A percentile compares a stretch with the other conserved stretches of the same genome.
phyloP scores from a whole-genome alignment of 2,329 filamentous ascomycete genomes.

The Ophiostoma triangulosporum region DNA sequence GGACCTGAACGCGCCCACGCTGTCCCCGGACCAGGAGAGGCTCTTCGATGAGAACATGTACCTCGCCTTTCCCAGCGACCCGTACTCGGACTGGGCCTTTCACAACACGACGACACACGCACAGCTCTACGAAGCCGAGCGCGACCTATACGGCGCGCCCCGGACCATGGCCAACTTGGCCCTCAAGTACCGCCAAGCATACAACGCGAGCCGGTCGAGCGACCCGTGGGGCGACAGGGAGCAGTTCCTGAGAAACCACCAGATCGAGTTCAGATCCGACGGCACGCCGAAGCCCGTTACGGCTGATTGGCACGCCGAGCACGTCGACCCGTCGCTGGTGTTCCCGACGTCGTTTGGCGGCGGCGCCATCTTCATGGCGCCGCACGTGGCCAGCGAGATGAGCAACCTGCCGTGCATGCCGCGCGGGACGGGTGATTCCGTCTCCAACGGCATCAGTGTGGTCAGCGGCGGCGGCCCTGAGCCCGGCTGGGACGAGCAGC shows the following conservation, averaged over 20 bases:
- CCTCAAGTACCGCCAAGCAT: neutral
- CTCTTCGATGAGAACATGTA: conserved; percentile 19
- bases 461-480: conserved; percentile 12
- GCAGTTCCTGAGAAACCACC: neutral
- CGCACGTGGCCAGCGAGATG: conserved; percentile 21
- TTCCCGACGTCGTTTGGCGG: conserved; percentile 29
- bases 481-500: conserved; percentile 26
- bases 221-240: neutral
- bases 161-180: neutral
- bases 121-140: neutral
- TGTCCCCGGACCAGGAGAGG: neutral
- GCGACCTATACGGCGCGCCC: neutral
- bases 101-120: conserved; percentile 15
- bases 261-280: neutral
- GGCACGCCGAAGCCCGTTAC: neutral
- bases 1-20: neutral
- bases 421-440: conserved; percentile 5
- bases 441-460: conserved; percentile 1
- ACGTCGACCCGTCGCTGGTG: neutral
- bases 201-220: neutral
- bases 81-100: conserved; percentile 27
- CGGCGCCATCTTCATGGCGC: conserved; percentile 30
- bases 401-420: conserved; percentile 26
- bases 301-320: neutral
- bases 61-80: conserved; percentile 30